A percentile compares a stretch with the other conserved stretches of the same genome.
phyloP scores from a whole-genome alignment of 768 basidiomycete species.

The Boletus tomentosulus region DNA sequence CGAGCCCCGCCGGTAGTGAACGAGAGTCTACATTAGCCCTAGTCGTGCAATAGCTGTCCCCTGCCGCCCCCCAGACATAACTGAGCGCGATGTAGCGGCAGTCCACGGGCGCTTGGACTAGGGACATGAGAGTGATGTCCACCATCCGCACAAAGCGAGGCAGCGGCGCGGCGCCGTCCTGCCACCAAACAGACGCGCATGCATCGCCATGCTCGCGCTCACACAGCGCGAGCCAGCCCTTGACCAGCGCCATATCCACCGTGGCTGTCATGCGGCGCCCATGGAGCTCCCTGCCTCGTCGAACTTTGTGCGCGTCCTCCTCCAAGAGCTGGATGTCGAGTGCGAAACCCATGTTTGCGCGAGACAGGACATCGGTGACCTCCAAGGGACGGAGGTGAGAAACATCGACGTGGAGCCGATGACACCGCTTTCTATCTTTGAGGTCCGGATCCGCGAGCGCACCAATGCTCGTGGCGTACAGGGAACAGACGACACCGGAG shows the following conservation, averaged over 20 bases:
- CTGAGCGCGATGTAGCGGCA: slow-evolving; percentile 1
- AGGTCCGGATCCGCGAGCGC: background rate
- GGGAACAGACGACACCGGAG: background rate
- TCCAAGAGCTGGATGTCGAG: background rate
- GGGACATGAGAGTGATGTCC: background rate
- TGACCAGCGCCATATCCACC: background rate
- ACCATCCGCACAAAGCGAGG: background rate
- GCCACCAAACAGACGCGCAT: background rate
- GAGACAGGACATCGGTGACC: background rate
- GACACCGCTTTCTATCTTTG: background rate
- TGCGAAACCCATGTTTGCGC: background rate
- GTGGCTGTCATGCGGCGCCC: background rate
- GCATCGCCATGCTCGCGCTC: background rate
- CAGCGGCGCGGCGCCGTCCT: background rate
- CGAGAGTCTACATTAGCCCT: background rate
- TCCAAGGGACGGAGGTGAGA: background rate
- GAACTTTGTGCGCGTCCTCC: background rate
- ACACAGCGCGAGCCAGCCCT: background rate
- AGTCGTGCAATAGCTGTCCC: background rate
- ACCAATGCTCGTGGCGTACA: background rate
- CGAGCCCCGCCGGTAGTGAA: background rate
- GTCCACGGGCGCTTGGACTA: background rate
- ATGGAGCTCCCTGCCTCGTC: background rate
- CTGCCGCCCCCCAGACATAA: background rate
- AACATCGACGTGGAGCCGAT: background rate